phyloP scores from a whole-genome alignment of 2,329 filamentous ascomycete genomes.

The Thermomyces lanuginosus region DNA sequence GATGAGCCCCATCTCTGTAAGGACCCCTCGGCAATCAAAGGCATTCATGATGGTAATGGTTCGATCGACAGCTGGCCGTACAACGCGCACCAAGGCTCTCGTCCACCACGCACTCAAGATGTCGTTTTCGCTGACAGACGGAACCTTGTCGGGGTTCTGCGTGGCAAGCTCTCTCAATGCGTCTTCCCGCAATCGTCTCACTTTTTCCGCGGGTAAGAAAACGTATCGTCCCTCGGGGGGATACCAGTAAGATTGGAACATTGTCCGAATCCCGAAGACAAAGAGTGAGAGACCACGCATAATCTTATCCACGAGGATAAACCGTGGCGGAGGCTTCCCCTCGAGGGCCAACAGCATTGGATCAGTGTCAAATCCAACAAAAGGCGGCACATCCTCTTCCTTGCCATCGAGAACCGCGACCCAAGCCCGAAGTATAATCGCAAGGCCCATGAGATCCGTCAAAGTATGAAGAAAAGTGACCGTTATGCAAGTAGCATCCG shows the following conservation, averaged over 20 bases:
- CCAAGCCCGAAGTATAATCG: constrained; percentile 32
- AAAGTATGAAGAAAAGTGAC: constrained; percentile 34
- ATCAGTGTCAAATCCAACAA: constrained; percentile 3
- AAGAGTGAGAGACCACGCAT: constrained; percentile 4
- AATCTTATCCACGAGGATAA: constrained; percentile 2
- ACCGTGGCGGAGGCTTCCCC: constrained; percentile 1
- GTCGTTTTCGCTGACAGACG: constrained; percentile 34
- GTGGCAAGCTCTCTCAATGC: constrained; percentile 3
- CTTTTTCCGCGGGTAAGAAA: constrained; percentile 21
- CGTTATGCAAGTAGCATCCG: constrained; percentile 34
- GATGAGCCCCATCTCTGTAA: constrained; percentile 12
- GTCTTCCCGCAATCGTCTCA: constrained; percentile 15
- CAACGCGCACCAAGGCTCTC: constrained; percentile 12
- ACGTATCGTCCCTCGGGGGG: constrained; percentile 23
- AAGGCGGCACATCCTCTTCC: constrained; percentile 18
- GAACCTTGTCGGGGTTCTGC: constrained; percentile 5
- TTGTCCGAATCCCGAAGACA: constrained; percentile 1
- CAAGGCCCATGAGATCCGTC: constrained; percentile 31
- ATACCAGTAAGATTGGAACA: constrained; percentile 3
- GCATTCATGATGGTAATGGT: constrained; percentile 25
- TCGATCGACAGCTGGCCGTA: constrained; percentile 12
- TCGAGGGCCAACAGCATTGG: constrained; percentile 3
- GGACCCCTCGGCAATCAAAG: constrained; percentile 21
- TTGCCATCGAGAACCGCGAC: constrained; percentile 29
- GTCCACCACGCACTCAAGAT: constrained; percentile 30